Base-by-base conservation (phyloP, 192 early-diverging fungal species). In the Coemansia sp. region DNA sequence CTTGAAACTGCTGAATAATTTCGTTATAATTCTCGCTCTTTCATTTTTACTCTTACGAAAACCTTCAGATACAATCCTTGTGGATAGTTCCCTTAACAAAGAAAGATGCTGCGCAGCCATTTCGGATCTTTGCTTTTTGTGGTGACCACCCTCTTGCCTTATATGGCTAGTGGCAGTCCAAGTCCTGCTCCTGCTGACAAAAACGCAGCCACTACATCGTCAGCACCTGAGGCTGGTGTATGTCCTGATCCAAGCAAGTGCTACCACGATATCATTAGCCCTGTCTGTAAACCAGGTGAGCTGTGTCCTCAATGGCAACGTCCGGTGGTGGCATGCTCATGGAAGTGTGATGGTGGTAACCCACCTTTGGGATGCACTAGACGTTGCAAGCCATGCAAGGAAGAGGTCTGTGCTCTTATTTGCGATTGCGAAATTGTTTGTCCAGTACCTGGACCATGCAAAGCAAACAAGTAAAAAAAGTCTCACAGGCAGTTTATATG, bases 341-440 rank as follows among this genome's bases (percentile, higher is more conserved):
- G 65, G 75, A 30, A 7, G 21, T 77, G 75, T 21, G 61, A n/a
- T 1, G 56, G 33, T 3, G 46, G 26, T 4, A 45, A 57, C 25
- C 4, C 49, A 4, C 75, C 75, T 0, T 12, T 23, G 0, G 61
- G 33, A 10, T 77, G 75, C 29, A 56, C 30, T 25, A 52, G 55
- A 51, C 64, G 75, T 28, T 77, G 75, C 52, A 71, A 68, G 46
- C 75, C 75, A 1, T 77, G 75, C 63, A 66, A 69, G 31, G 45
- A 62, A 0, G 75, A 68, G 25, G 20, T 72, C 4, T 77, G 75
- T 25, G 2, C 49, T 0, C 57, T 21, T 3, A 34, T 69, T 4
- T 77, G 75, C 43, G 33, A 64, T 20, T 77, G 75, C 52, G 75
- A 77, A 39, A 77, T 77, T 42, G 66, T 64, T 13, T 77, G 75